Evolutionary conservation across 768 basidiomycete species (phyloP), one percentile per base, ranked within the genome.

Genomic region (Stropharia rugosoannulata): DNA sequence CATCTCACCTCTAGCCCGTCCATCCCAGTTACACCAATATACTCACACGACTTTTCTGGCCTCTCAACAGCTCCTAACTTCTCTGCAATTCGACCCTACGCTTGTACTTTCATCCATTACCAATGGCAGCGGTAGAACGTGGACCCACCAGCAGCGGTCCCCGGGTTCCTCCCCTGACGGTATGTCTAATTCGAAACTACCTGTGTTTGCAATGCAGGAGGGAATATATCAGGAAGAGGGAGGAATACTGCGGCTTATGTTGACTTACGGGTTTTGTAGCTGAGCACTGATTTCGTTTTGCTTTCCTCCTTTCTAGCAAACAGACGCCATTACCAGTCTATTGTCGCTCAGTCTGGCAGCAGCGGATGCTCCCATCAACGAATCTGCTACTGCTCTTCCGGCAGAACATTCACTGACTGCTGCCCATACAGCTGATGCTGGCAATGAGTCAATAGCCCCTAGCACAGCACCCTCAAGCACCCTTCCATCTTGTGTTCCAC

Each of bases 271-370:
- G 12, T 15, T 46, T 10, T 27, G 45, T 46, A 46, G 6, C 9
- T 27, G 40, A n/a, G 25, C 45, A 25, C 35, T 16, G 49, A 50
- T 55, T 59, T 22, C 18, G 27, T 37, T 12, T 50, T 53, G 19
- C 13, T 55, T 42, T n/a, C 10, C 10, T 27, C n/a, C n/a, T 45
- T 36, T 59, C 32, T 19, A 75, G 74, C 75, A 75, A 68, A 69
- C 73, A 18, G 76, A 76, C 59, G 73, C 74, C n/a, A 68, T 73
- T n/a, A 73, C 73, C 11, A 87, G 86, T 63, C 74, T 90, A 18
- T 79, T 90, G 40, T 89, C 88, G 5, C 72, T 91, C 52, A 89
- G 89, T 57, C 73, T 85, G 38, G 85, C 86, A 8, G 76, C 78
- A 35, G 77, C 63, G 50, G 81, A 77, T 36, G 64, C 65, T 0